These are phyloP conservation scores for Candida taoyuanica DNA, from an alignment of 805 yeast genomes.

Conservation along the genomic window DNA sequence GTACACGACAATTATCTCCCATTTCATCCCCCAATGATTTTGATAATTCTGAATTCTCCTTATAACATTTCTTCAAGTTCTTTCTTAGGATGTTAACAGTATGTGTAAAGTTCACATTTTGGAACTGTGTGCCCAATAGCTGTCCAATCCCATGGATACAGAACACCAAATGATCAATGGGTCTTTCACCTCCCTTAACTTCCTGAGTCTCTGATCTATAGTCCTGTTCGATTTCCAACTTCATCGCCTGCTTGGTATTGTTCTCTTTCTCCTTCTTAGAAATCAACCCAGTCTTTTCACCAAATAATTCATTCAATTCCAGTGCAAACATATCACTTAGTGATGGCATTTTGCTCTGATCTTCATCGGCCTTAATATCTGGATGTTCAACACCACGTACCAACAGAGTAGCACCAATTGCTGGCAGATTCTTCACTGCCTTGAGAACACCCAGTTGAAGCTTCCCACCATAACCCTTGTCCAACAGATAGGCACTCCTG, in stretches of 20 bases:
- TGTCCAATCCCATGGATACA: conserved; percentile 97
- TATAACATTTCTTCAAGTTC: conserved; percentile 50
- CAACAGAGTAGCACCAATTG: conserved; percentile 45
- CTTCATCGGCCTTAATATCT: too few relatives aligned
- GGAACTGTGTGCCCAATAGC: conserved; percentile 69
- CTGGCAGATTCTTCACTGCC: conserved; percentile 31
- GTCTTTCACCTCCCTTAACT: conserved; percentile 43
- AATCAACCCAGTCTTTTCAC: conserved; percentile 14
- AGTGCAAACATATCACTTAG: conserved; percentile 17
- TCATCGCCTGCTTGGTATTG: conserved; percentile 40
- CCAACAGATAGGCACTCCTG: conserved; percentile 43
- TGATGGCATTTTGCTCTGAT: too few relatives aligned
- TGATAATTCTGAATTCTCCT: conserved; percentile 30
- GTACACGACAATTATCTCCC: conserved; percentile 54
- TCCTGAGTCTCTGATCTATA: conserved; percentile 40
- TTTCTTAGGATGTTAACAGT: conserved; percentile 61
- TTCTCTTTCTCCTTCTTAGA: conserved; percentile 18
- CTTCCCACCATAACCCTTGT: conserved; percentile 39
- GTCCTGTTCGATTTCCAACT: conserved; percentile 47
- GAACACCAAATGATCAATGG: conserved; percentile 63
- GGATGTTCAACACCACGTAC: conserved; percentile 43
- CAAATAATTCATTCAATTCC: conserved; percentile 23
- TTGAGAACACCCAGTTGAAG: conserved; percentile 33
- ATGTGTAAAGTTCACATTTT: conserved; percentile 82
- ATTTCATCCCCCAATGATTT: conserved; percentile 37